Percentiles rank a stretch among this genome's conserved stretches.
Conservation (phyloP, 371 early-diverging fungal genomes). For the Circinella minor region DNA sequence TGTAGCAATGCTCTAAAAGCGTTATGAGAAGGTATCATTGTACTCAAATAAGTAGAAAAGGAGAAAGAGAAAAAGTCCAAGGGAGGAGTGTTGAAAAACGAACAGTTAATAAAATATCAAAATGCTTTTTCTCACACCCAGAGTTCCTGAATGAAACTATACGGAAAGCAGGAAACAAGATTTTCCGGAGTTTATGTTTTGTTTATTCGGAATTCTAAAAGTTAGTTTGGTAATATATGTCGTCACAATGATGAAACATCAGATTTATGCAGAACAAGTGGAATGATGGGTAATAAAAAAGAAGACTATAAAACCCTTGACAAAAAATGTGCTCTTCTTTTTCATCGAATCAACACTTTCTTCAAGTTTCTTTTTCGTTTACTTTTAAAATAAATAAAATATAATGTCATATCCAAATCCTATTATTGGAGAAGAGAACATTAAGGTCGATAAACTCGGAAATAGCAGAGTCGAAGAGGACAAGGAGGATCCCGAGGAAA, state of each 20-base stretch:
- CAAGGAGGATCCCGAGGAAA: neutral
- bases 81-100: no score
- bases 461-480: conserved; percentile 14
- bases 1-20: neutral
- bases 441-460: conserved; percentile 31
- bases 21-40: neutral
- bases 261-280: neutral
- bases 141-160: conserved; percentile 1
- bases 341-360: neutral
- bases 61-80: no score
- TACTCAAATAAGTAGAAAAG: no score
- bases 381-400: neutral
- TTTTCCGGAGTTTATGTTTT: neutral
- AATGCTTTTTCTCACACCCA: conserved; percentile 1
- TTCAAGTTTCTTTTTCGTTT: neutral
- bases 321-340: no score
- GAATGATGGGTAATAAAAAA: no score
- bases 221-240: neutral
- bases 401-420: neutral
- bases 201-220: neutral
- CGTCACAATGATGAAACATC: neutral
- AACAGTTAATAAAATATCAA: no score
- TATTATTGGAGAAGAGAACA: conserved; percentile 31
- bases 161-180: neutral
- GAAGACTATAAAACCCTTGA: no score